Evolutionary conservation across 108 stramenopile genomes (phyloP), one percentile per base, ranked within the genome.

Genomic region (Cyclotella sp.): DNA sequence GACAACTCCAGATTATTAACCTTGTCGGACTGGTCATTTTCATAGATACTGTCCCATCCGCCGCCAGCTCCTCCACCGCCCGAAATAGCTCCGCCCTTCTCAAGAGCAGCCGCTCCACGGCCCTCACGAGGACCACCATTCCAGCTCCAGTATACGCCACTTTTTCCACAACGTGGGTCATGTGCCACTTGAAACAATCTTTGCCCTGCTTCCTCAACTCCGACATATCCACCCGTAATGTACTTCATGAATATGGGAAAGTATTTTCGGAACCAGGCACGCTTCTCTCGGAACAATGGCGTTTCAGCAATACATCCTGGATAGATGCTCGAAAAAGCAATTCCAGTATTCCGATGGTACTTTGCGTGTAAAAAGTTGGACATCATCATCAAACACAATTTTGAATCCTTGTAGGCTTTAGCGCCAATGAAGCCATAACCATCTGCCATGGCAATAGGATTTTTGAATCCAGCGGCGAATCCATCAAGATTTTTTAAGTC

Each of bases 221-320:
- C 84, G 27, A 95, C 95, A 68, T 93, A 95, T 46, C 93, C 93
- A 49, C 93, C 93, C 40, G 93, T 94, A 24, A 94, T 91, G 70
- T 94, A 94, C 80, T 92, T 90, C 89, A 92, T 90, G 76, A 92
- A 92, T 34, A 84, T 75, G n/a, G 89, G 89, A 66, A 86, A 86
- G 53, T 84, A 84, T 54, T 87, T 81, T 21, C 98, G 91, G 88
- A 98, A 98, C 98, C 98, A 98, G 28, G 88, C 72, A 42, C 98
- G 82, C 86, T 98, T 98, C 86, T 98, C 98, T 24, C 98, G 85
- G 93, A 98, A 98, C 44, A 98, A 77, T 22, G 86, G 85, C 3
- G 98, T 97, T 74, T 97, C 96, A 34, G 98, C 98, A 82, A 98
- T 98, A 87, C 98, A 98, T 3, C 98, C 98, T 19, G 98, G 98